A percentile compares a stretch with the other conserved stretches of the same genome.
These are phyloP conservation scores for Phytophthora uliginosa DNA, from an alignment of 352 stramenopile genomes.

Conservation along the genomic window DNA sequence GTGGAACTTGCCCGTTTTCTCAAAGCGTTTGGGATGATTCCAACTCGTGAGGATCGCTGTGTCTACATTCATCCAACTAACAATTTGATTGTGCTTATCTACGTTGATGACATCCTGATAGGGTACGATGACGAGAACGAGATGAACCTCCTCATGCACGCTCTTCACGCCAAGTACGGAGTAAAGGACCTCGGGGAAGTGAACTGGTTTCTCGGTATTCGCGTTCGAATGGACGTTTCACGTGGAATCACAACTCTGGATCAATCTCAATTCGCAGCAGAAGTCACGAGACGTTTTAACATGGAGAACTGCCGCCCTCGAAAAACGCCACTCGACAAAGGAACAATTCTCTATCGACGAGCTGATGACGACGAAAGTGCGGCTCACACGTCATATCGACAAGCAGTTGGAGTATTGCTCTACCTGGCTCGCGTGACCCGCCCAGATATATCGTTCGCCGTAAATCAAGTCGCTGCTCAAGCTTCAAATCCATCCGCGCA, in stretches of 20 bases:
- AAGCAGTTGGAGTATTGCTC: constrained; percentile 7
- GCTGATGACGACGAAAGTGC: background rate
- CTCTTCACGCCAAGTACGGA: background rate
- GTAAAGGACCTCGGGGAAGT: constrained; percentile 1
- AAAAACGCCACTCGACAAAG: background rate
- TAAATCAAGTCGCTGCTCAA: constrained; percentile 13
- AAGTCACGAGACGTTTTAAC: constrained; percentile 1
- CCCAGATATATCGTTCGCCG: constrained; percentile 2
- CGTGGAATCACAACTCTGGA: background rate
- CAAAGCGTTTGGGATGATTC: too few relatives aligned
- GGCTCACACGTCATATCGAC: background rate
- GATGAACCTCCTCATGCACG: background rate
- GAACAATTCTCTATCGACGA: background rate
- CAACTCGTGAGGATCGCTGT: too few relatives aligned
- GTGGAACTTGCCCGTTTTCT: too few relatives aligned
- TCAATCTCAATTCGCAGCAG: background rate
- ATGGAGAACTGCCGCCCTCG: background rate
- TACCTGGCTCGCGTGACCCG: constrained; percentile 1
- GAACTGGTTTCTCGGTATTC: constrained; percentile 12
- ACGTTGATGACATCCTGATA: too few relatives aligned
- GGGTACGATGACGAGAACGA: too few relatives aligned
- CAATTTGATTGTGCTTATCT: too few relatives aligned
- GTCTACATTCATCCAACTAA: too few relatives aligned
- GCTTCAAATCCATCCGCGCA: too few relatives aligned
- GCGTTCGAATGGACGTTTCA: background rate